A percentile compares a stretch with the other conserved stretches of the same genome.
Conservation (phyloP, 1,284 basidiomycete species). For the Cryptococcus sp. region DNA sequence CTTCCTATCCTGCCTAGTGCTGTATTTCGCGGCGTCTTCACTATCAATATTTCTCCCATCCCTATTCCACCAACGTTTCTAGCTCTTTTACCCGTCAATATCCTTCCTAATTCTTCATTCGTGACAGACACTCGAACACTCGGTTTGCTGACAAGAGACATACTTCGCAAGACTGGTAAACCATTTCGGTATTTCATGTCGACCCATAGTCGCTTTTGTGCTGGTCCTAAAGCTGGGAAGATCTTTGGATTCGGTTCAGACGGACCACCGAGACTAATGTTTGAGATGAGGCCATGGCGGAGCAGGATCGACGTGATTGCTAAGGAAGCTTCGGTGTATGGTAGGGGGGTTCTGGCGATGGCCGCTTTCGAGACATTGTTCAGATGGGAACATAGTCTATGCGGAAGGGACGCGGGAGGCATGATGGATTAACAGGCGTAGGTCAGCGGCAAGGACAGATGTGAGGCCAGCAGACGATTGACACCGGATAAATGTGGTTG, state of each 20-base stretch:
- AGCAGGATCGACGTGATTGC: slow-evolving; percentile 44
- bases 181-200: slow-evolving; percentile 43
- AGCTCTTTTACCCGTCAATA: slow-evolving; percentile 41
- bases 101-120: slow-evolving; percentile 37
- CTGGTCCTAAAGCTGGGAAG: slow-evolving; percentile 30
- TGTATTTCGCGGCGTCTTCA: slow-evolving; percentile 26
- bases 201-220: slow-evolving; percentile 41
- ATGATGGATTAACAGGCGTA: slow-evolving; percentile 9
- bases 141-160: slow-evolving; percentile 40
- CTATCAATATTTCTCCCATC: slow-evolving; percentile 44
- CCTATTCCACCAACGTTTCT: slow-evolving; percentile 42
- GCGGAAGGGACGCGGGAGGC: slow-evolving; percentile 32
- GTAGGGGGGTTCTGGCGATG: slow-evolving; percentile 41
- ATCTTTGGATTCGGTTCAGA: slow-evolving; percentile 29
- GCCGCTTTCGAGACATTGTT: slow-evolving; percentile 40
- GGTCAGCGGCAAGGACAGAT: too few relatives aligned
- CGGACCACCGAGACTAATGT: slow-evolving; percentile 40
- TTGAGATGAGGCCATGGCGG: slow-evolving; percentile 43
- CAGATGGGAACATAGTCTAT: slow-evolving; percentile 43
- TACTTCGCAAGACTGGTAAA: slow-evolving; percentile 38
- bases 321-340: slow-evolving; percentile 38
- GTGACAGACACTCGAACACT: slow-evolving; percentile 33
- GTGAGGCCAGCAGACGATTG: too few relatives aligned
- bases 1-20: slow-evolving; percentile 17
- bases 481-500: too few relatives aligned